Evolutionary conservation across 2,329 filamentous ascomycete genomes (phyloP), one percentile per base, ranked within the genome.

Genomic region (Arthrobotrys pseudoclavata): DNA sequence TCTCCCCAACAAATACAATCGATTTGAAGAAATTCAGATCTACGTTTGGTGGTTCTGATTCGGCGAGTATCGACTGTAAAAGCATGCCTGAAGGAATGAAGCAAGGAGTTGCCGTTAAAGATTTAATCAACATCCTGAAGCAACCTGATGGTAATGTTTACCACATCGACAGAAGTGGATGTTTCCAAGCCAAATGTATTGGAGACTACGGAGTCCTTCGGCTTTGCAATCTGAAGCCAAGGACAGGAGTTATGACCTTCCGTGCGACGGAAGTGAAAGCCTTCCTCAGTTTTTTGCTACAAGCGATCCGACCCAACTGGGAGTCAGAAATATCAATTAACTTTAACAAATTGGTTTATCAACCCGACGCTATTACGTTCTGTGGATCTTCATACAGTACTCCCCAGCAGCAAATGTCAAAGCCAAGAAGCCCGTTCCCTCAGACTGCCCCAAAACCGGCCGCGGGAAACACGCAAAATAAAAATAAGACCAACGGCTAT

Each of bases 191-290:
- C 10, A 42, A 22, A n/a, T 76, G 71, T 29, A 4, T 76, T 7
- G 71, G 71, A 20, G 37, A 60, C 13, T 40, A 48, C n/a, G 60
- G 71, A 4, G 42, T 60, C 13, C 47, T 76, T 24, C 55, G 69
- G 10, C 71, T 76, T 2, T 76, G 71, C 13, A 76, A 76, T 20
- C 12, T 69, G 4, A 57, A 61, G 42, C 26, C 47, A 40, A 69
- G 20, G 47, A 75, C 70, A 1, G 37, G n/a, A 26, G 13, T 18
- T 3, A 15, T 69, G 9, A 26, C 18, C 1, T 48, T 68, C 24
- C 15, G 6, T 2, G 9, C 9, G 12, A 6, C 12, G 1, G 53
- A 75, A 47, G 3, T 75, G 4, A 47, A 50, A 18, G 48, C 18
- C 6, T 22, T 68, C 20, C 12, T 62, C 1, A n/a, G 7, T 1